Base-by-base conservation (phyloP, 1,139 yeast species). In the Blastobotrys apis region DNA sequence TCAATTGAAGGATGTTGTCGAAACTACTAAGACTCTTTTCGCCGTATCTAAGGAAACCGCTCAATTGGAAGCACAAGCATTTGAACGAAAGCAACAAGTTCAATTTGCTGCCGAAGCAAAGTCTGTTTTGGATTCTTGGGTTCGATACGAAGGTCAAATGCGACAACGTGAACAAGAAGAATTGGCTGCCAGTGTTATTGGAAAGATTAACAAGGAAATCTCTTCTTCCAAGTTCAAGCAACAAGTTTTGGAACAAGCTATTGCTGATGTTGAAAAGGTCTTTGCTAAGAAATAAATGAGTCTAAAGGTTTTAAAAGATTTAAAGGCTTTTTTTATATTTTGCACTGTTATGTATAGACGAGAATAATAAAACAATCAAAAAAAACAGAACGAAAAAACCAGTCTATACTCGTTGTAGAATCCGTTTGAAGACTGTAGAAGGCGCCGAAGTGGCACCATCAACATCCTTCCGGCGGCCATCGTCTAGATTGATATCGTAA, bases 81-180 rank as follows among this genome's bases (percentile, higher is more conserved):
- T 90, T 63, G 95, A 84, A 72, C 78, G 85, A 68, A 84, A 88
- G 77, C 98, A 92, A 76, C 72, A 81, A 67, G 87, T 86, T 57
- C 92, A 83, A 54, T 79, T 87, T 59, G 92, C 94, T 51, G 61
- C 73, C 51, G 96, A 88, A 75, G 97, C 97, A 64, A 88, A 84
- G 76, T 73, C 94, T 49, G 95, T 92, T 51, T 81, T 92, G 67
- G 98, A 92, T 73, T 87, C 97, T 30, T 92, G 98, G 98, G 97
- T 88, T 60, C 87, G 97, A 81, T 87, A 85, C 71, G 98, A 92
- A 77, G 84, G 87, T 58, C 90, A 87, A 67, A 94, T 90, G 62
- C 92, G 97, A 75, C 95, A 87, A 77, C 73, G 83, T 65, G 96
- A 92, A 77, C 98, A 92, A 77, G 80, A 81, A 69, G 95, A 87